Conservation (phyloP, 1,284 basidiomycete species). For the Coniferiporia sulphurascens region DNA sequence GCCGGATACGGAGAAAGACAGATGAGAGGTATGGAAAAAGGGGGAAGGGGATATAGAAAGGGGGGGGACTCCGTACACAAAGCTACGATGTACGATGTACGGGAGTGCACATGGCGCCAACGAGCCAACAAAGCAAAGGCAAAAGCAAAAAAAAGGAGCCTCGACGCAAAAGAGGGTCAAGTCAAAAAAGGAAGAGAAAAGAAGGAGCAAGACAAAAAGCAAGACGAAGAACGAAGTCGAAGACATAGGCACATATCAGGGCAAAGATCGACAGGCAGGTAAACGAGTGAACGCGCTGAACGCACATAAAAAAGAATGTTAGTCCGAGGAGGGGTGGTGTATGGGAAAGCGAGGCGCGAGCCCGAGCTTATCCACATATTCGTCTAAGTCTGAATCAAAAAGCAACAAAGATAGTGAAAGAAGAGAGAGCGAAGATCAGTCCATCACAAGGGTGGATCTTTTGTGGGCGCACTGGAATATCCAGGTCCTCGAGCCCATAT, state of each 20-base stretch:
- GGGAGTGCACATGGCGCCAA: too few relatives aligned
- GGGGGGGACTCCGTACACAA: too few relatives aligned
- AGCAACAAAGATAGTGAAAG: not conserved
- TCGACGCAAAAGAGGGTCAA: not conserved
- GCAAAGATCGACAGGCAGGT: not conserved
- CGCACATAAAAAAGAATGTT: not conserved
- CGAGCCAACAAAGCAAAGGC: too few relatives aligned
- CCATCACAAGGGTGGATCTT: not conserved
- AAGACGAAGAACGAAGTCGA: constrained; percentile 3
- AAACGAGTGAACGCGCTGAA: constrained; percentile 3
- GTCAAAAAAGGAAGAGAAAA: not conserved
- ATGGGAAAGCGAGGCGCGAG: too few relatives aligned
- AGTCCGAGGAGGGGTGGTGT: too few relatives aligned
- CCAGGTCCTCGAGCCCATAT: too few relatives aligned
- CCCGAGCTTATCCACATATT: too few relatives aligned
- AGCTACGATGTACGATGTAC: too few relatives aligned
- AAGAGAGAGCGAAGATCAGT: not conserved
- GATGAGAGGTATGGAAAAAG: too few relatives aligned
- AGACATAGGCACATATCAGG: constrained; percentile 1
- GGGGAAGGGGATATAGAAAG: too few relatives aligned
- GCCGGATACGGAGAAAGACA: too few relatives aligned
- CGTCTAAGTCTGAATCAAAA: not conserved
- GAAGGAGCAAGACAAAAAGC: not conserved
- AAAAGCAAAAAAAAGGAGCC: not conserved
- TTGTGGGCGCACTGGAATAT: not conserved